These are phyloP conservation scores for Catunica adiposa DNA, from an alignment of 2,329 filamentous ascomycete species.

Conservation along the genomic window DNA sequence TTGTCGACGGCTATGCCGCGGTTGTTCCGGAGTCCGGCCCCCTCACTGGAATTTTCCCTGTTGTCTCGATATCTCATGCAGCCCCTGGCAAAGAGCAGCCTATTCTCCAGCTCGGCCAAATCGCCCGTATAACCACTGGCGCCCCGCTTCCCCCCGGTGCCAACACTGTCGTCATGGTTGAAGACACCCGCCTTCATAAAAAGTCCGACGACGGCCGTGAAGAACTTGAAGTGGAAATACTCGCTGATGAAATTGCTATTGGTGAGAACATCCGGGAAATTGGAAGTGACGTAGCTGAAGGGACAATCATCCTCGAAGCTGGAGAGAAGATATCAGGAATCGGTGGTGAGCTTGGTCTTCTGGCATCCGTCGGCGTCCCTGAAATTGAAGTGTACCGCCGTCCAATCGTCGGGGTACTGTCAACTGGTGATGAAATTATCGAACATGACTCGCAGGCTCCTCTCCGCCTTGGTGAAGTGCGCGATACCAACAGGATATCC, in stretches of 20 bases:
- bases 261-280: conserved; percentile 85
- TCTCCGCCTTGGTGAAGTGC: conserved; percentile 65
- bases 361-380: conserved; percentile 66
- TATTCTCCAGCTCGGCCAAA: conserved; percentile 49
- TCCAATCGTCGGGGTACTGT: conserved; percentile 71
- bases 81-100: conserved; percentile 49
- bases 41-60: conserved; percentile 68
- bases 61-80: conserved; percentile 74
- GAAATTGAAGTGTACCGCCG: conserved; percentile 57
- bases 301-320: conserved; percentile 51
- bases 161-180: conserved; percentile 79
- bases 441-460: conserved; percentile 46
- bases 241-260: conserved; percentile 55
- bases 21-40: conserved; percentile 46
- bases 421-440: conserved; percentile 89
- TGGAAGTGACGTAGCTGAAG: conserved; percentile 66
- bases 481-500: conserved; percentile 84
- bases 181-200: conserved; percentile 66
- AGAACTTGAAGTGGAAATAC: conserved; percentile 74
- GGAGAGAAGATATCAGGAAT: conserved; percentile 73
- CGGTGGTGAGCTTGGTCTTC: conserved; percentile 78
- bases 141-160: conserved; percentile 78
- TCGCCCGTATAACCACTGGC: conserved; percentile 86
- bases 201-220: conserved; percentile 67
- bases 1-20: conserved; percentile 90